Base-by-base conservation (phyloP, 176 grass and related monocot species). In the Lolium multiflorum region DNA sequence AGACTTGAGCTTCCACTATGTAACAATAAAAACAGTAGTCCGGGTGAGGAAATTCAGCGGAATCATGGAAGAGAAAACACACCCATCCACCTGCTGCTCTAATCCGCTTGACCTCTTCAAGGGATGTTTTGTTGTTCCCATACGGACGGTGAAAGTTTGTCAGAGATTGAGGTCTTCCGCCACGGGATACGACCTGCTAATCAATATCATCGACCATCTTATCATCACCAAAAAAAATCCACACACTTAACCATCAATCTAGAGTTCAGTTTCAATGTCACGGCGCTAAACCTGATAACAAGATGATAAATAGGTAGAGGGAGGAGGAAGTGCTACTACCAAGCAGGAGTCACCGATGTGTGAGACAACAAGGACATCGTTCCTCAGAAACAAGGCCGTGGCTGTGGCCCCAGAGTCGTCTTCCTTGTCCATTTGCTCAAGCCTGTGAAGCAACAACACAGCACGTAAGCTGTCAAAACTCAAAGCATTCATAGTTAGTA, bases 11-110 rank as follows among this genome's bases (percentile, higher is more conserved):
- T 51, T 74, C 44, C 22, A 51, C 10, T 51, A 74, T 74, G 71
- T 74, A 74, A 74, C 22, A 51, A 51, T 16, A 54, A 51, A 70
- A 43, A 39, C 15, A 20, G 13, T 76, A 80, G 56, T 66, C 7
- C 28, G 16, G 1, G 22, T 51, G 47, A 74, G 72, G 66, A 82
- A 61, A 80, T 75, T 14, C 8, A 78, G 71, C 48, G 51, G 66
- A 74, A 93, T 51, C 70, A 67, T 81, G 91, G 74, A 91, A 92
- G 87, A 74, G 74, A 86, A 89, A 91, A 96, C 93, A 94, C 92
- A 99, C 97, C 94, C 97, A 99, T 94, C 97, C 97, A 96, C 94
- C 97, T 90, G 97, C 97, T 91, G 88, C 97, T 84, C 94, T 94
- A 55, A 99, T 92, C 78, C 97, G 81, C 70, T 91, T 96, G 80